phyloP scores from a whole-genome alignment of 1,284 basidiomycete species.

The Erythrobasidium hasegawianum region DNA sequence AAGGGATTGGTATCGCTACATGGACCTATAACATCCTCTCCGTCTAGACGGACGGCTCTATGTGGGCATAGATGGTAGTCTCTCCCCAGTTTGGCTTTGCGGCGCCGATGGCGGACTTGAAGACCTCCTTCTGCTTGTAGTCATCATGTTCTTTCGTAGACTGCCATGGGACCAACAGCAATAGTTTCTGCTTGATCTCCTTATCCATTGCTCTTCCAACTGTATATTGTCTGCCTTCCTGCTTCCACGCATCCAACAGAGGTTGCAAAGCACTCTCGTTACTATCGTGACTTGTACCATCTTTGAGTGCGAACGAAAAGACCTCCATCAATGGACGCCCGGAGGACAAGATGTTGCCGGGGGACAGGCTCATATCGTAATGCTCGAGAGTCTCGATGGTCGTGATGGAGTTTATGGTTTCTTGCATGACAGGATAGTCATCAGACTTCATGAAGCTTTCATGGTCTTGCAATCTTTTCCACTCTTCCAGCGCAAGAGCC shows the following conservation, averaged over 20 bases:
- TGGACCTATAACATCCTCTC: no score
- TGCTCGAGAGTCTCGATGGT: background rate
- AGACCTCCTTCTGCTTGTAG: background rate
- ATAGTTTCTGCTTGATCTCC: background rate
- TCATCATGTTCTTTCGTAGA: background rate
- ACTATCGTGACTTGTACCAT: background rate
- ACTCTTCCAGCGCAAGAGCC: background rate
- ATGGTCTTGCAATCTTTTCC: constrained; percentile 13
- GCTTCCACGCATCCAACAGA: background rate
- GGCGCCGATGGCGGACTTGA: background rate
- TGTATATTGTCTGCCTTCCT: background rate
- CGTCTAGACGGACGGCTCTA: background rate
- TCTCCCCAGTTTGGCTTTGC: background rate
- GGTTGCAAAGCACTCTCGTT: background rate
- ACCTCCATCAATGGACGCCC: background rate
- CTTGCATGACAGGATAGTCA: constrained; percentile 6
- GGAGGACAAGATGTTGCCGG: background rate
- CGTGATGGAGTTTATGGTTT: background rate
- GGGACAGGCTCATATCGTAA: background rate
- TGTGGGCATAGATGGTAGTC: background rate
- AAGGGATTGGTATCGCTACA: no score
- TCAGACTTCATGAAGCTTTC: constrained; percentile 15
- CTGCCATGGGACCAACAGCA: background rate
- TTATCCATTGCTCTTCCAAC: background rate
- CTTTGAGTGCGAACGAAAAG: background rate